Percentiles rank a stretch among this genome's conserved stretches.
Conservation (phyloP, 169 alveolate genomes). For the Plasmodium coatneyi region DNA sequence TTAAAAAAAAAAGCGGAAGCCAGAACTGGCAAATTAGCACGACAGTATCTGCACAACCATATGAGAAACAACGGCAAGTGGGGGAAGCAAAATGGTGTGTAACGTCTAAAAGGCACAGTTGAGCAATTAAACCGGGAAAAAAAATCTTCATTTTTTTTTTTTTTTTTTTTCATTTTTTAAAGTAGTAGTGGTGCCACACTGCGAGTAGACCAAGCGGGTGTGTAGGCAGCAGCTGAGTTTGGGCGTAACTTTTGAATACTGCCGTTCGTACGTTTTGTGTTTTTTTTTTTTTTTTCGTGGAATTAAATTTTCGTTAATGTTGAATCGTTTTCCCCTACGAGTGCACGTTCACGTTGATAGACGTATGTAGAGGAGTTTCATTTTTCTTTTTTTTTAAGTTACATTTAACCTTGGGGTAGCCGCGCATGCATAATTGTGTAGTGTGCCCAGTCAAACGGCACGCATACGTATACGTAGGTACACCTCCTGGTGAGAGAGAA, state of each 20-base stretch:
- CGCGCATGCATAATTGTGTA: not conserved
- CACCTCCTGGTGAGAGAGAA: not conserved
- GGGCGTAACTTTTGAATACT: not conserved
- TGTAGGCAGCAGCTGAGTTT: not conserved
- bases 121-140: not conserved
- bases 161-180: not conserved
- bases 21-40: not conserved
- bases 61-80: not conserved
- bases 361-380: not conserved
- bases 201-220: not conserved
- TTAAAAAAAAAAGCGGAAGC: not conserved
- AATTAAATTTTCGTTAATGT: not conserved
- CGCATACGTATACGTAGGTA: not conserved
- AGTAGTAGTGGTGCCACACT: not conserved
- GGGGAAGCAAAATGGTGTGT: not conserved
- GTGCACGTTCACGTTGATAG: not conserved
- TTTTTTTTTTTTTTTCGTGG: not conserved
- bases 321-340: not conserved
- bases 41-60: not conserved
- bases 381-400: not conserved
- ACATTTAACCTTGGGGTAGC: not conserved
- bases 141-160: not conserved
- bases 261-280: not conserved
- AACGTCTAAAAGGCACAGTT: not conserved
- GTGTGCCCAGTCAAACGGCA: not conserved